Conservation (phyloP, 2,329 filamentous ascomycete genomes). For the Sclerotinia borealis region DNA sequence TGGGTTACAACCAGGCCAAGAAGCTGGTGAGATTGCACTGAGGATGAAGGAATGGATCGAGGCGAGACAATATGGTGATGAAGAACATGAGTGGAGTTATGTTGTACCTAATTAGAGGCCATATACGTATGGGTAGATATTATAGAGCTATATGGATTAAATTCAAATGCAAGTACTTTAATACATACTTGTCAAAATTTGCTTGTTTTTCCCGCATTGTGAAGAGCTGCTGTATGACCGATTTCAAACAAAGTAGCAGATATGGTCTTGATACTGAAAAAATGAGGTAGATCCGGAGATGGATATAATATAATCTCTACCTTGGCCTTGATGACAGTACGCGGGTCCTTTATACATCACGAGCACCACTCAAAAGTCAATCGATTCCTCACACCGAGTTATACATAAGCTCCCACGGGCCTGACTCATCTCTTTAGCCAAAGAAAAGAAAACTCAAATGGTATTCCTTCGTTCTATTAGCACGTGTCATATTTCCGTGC, state of each 20-base stretch:
- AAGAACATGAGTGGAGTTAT: slow-evolving; percentile 87
- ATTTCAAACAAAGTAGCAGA: neutral
- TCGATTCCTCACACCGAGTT: neutral
- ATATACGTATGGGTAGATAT: neutral
- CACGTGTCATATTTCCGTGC: slow-evolving; percentile 4
- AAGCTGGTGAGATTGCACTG: slow-evolving; percentile 79
- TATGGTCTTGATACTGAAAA: neutral
- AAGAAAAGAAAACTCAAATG: slow-evolving; percentile 7
- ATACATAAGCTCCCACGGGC: neutral
- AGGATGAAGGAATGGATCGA: slow-evolving; percentile 97
- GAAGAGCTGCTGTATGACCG: neutral
- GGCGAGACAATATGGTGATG: slow-evolving; percentile 88
- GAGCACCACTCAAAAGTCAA: neutral
- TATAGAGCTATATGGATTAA: neutral
- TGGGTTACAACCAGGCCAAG: slow-evolving; percentile 71
- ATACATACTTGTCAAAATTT: neutral
- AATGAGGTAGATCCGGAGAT: neutral
- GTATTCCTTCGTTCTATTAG: slow-evolving; percentile 6
- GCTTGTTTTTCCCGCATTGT: neutral
- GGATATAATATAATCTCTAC: too few species aligned
- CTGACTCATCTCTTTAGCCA: neutral
- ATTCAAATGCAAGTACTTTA: neutral
- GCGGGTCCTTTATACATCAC: neutral
- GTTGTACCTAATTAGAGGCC: slow-evolving; percentile 24
- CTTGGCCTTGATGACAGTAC: neutral